A percentile compares a stretch with the other conserved stretches of the same genome.
phyloP scores from a whole-genome alignment of 331 rosid genomes.

The Spiraea crenata region DNA sequence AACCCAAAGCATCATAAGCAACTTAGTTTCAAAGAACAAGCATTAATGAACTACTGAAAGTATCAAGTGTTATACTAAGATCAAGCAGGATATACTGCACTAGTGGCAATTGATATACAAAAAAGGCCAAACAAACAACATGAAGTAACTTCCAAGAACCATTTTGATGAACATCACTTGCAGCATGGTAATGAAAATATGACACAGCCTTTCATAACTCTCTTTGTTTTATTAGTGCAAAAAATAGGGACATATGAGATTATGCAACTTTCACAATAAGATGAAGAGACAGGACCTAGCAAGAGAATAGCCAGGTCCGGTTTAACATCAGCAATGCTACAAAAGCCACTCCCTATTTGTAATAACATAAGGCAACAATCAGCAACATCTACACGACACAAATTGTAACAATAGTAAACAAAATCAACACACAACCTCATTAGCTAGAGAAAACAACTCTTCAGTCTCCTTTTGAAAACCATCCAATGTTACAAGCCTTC shows the following conservation, averaged over 20 bases:
- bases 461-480: conserved; percentile 68
- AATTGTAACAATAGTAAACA: not conserved
- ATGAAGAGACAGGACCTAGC: conserved; percentile 9
- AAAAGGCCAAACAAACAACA: not conserved
- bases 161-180: not conserved
- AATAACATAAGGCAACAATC: conserved; percentile 21
- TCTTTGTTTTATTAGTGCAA: not conserved
- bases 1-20: conserved; percentile 10
- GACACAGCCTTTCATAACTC: not conserved
- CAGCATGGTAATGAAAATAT: not conserved
- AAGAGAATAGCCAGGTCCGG: conserved; percentile 33
- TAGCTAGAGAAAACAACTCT: conserved; percentile 52
- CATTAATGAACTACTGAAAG: not conserved
- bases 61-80: not conserved
- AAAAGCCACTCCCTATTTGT: conserved; percentile 56
- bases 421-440: conserved; percentile 53
- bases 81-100: not conserved
- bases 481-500: conserved; percentile 72
- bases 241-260: not conserved
- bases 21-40: not conserved
- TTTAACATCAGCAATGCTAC: conserved; percentile 36
- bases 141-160: not conserved
- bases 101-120: not conserved
- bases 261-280: not conserved
- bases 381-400: conserved; percentile 15